Base-by-base conservation (phyloP, 2,329 filamentous ascomycete genomes). In the Geosmithia putterillii region DNA sequence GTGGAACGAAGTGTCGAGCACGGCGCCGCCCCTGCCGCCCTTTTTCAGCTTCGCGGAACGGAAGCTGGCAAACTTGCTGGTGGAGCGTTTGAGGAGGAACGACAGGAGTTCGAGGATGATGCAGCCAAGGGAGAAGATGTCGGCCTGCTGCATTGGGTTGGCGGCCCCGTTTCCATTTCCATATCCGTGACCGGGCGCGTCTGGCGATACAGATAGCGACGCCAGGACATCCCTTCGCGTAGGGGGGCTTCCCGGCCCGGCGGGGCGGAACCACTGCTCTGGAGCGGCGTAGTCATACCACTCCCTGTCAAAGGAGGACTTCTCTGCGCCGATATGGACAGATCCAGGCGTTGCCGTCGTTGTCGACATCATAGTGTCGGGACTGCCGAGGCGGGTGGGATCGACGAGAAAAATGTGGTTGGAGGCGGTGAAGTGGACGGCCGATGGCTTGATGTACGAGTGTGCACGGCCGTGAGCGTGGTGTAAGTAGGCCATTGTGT, bases 61-160 rank as follows among this genome's bases (percentile, higher is more conserved):
- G 55, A 85, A 79, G 20, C 76, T 70, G 28, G 76, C 67, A 53
- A 87, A 86, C 21, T 79, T 73, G 41, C 74, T 71, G 1, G 75
- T 70, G 43, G 79, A 76, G 50, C 80, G 79, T 57, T 85, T 84
- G 46, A 86, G 60, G 45, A 84, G 65, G 53, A 84, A 79, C 19
- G 78, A 79, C 18, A 87, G 55, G 23, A 88, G 71, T 49, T 89
- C 83, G 15, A 87, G 65, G 47, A 83, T 83, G 42, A 87, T 70
- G 56, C 82, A 84, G 9, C 77, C 83, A 1, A 87, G 66, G 3
- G 81, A 84, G 60, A 83, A 89, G 18, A 88, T 66, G 55, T 88
- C 84, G 38, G 79, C 76, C 47, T 74, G 72, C 48, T 76, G 73
- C 3, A 28, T 32, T 5, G 32, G 37, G 18, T 34, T 22, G n/a